Evolutionary conservation across 495 filamentous ascomycete species (phyloP).

Genomic region (Penicillium ochrochloron): DNA sequence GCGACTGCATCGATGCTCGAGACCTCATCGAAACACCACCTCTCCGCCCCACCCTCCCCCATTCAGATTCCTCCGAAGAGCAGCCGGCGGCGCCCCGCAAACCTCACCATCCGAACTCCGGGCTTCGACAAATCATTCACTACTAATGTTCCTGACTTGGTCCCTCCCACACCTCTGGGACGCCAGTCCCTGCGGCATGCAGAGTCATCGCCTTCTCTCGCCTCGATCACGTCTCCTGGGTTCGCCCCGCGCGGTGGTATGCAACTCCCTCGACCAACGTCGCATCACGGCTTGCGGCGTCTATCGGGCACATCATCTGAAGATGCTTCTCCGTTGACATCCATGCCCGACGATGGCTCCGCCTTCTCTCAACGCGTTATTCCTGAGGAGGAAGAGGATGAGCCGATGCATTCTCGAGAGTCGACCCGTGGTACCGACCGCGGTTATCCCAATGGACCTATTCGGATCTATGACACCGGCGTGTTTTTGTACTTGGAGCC

Average conservation of each 20-base stretch:
- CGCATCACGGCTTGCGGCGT: slow-evolving; percentile 39
- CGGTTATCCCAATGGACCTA: slow-evolving; percentile 89
- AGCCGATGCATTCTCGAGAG: slow-evolving; percentile 73
- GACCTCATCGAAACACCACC: slow-evolving; percentile 48
- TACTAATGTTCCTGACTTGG: slow-evolving; percentile 39
- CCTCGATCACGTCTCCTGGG: slow-evolving; percentile 60
- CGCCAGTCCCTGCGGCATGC: slow-evolving; percentile 62
- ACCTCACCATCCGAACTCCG: slow-evolving; percentile 71
- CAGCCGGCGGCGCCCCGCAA: slow-evolving; percentile 75
- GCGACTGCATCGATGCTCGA: slow-evolving; percentile 53
- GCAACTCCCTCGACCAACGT: slow-evolving; percentile 60
- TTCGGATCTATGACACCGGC: slow-evolving; percentile 90
- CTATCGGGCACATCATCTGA: slow-evolving; percentile 31
- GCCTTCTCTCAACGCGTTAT: slow-evolving; percentile 34
- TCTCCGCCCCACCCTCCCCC: slow-evolving; percentile 83
- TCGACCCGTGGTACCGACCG: slow-evolving; percentile 66
- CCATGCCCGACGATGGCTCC: slow-evolving; percentile 31
- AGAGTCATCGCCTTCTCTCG: slow-evolving; percentile 70
- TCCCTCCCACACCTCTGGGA: slow-evolving; percentile 57
- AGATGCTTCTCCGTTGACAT: slow-evolving; percentile 36
- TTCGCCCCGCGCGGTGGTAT: slow-evolving; percentile 66
- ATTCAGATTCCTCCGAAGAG: slow-evolving; percentile 76
- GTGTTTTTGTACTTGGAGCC: slow-evolving; percentile 93
- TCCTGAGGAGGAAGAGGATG: slow-evolving; percentile 72
- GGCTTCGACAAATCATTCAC: slow-evolving; percentile 51